Percentiles rank a stretch among this genome's conserved stretches.
These are phyloP conservation scores for Darksidea phi DNA, from an alignment of 495 filamentous ascomycete genomes.

Conservation along the genomic window DNA sequence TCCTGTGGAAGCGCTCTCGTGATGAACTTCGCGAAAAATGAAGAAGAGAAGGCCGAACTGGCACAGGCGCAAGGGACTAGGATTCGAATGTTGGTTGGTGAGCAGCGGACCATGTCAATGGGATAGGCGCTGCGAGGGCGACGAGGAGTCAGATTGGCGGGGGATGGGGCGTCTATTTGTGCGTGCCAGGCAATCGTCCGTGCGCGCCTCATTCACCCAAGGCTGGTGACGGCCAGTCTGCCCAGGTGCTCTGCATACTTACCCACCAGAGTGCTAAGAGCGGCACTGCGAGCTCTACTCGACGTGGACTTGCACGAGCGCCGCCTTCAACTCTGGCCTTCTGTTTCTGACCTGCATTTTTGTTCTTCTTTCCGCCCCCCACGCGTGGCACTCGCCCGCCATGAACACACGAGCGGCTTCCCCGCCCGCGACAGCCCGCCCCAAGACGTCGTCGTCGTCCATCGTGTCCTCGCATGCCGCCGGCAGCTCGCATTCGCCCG, in stretches of 20 bases:
- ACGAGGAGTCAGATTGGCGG: not conserved
- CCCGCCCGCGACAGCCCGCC: conserved; percentile 25
- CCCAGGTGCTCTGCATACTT: not conserved
- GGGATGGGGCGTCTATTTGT: conserved; percentile 11
- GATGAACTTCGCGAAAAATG: no score
- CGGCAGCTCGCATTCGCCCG: conserved; percentile 19
- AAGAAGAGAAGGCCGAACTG: no score
- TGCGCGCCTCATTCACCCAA: no score
- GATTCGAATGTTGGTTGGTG: no score
- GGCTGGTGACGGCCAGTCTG: no score
- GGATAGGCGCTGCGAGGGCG: conserved; percentile 1
- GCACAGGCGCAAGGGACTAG: no score
- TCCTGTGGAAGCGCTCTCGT: no score
- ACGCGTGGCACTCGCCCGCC: not conserved
- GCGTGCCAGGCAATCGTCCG: not conserved
- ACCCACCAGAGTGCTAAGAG: not conserved
- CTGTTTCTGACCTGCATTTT: not conserved
- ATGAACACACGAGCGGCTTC: conserved; percentile 26
- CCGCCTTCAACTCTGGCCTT: not conserved
- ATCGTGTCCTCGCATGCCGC: conserved; percentile 16
- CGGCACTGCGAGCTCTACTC: not conserved
- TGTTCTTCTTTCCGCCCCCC: conserved; percentile 9
- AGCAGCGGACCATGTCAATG: no score
- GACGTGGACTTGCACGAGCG: not conserved
- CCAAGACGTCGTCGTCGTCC: conserved; percentile 26